Percentiles rank a stretch among this genome's conserved stretches.
Evolutionary conservation across 1,284 basidiomycete species (phyloP).

Genomic region (Sanghuangporus weigelae): DNA sequence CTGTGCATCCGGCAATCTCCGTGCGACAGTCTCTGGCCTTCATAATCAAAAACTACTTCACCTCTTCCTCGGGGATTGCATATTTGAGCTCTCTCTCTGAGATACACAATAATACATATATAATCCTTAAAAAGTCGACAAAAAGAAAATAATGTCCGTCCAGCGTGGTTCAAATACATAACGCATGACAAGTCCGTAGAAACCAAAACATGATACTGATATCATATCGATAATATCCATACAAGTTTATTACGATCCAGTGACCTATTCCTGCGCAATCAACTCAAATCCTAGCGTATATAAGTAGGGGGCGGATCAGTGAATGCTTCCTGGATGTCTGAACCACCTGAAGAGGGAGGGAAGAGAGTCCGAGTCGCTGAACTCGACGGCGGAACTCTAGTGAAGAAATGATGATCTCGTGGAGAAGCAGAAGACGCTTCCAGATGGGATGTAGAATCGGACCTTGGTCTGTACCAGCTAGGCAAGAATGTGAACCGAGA

Average conservation of each 20-base stretch:
- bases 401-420: background rate
- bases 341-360: background rate
- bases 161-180: background rate
- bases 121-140: background rate
- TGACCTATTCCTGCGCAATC: no score
- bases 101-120: no score
- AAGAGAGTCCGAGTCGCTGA: background rate
- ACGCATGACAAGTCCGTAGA: background rate
- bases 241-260: background rate
- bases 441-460: background rate
- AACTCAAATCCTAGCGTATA: background rate
- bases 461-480: background rate
- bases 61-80: no score
- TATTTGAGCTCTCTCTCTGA: no score
- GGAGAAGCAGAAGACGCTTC: background rate
- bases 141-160: background rate
- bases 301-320: background rate
- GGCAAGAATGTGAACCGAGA: no score
- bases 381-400: background rate
- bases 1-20: background rate
- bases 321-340: background rate
- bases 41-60: background rate
- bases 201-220: background rate
- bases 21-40: background rate
- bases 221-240: background rate